These are phyloP conservation scores for Xylaria intraflava DNA, from an alignment of 495 filamentous ascomycete genomes.

Conservation along the genomic window DNA sequence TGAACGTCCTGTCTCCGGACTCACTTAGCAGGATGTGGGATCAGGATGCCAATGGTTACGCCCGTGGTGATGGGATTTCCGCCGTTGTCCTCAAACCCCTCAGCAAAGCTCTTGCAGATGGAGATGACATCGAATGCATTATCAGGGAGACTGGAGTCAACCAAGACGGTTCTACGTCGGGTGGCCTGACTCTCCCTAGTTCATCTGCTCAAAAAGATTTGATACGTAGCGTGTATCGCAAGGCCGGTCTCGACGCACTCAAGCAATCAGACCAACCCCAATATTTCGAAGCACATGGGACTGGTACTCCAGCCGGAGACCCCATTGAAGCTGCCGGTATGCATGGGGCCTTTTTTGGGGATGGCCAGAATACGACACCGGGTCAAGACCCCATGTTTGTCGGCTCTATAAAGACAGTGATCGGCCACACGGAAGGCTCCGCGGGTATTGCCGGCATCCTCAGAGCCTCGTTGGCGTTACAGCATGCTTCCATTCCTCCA, in stretches of 20 bases:
- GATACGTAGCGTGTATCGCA: slow-evolving; percentile 4
- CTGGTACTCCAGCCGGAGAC: slow-evolving; percentile 30
- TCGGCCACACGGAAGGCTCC: slow-evolving; percentile 50
- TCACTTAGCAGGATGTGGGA: slow-evolving; percentile 36
- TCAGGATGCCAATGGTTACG: slow-evolving; percentile 53
- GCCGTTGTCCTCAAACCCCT: slow-evolving; percentile 51
- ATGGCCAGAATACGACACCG: neutral
- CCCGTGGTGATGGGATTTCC: slow-evolving; percentile 48
- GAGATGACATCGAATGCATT: slow-evolving; percentile 38
- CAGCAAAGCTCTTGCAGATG: slow-evolving; percentile 41
- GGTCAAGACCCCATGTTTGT: slow-evolving; percentile 27
- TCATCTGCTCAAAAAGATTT: neutral
- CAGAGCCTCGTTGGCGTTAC: slow-evolving; percentile 32
- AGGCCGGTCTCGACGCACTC: slow-evolving; percentile 31
- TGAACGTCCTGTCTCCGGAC: slow-evolving; percentile 26
- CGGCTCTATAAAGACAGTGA: slow-evolving; percentile 46
- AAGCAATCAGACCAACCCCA: slow-evolving; percentile 30
- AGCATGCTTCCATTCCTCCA: neutral
- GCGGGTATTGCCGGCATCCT: slow-evolving; percentile 54
- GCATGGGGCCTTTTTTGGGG: slow-evolving; percentile 30
- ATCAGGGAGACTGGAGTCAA: neutral
- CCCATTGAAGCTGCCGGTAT: slow-evolving; percentile 35
- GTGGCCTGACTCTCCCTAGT: slow-evolving; percentile 12
- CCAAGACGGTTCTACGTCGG: neutral
- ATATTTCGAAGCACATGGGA: slow-evolving; percentile 35